A percentile compares a stretch with the other conserved stretches of the same genome.
Conservation (phyloP, 2,329 filamentous ascomycete species). For the Talaromyces sp. region DNA sequence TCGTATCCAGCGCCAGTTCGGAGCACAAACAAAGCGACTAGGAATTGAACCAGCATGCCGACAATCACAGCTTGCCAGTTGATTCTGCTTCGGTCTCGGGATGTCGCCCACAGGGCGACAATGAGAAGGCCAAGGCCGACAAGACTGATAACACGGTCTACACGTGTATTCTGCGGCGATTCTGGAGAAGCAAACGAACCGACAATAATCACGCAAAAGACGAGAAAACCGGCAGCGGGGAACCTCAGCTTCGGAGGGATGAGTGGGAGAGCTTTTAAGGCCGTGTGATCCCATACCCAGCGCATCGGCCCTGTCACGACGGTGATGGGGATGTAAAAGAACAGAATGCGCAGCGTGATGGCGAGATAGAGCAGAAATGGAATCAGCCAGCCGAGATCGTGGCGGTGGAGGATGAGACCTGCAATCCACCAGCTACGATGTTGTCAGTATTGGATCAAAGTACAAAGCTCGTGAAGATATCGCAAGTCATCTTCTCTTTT, state of each 20-base stretch:
- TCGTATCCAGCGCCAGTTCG: constrained; percentile 75
- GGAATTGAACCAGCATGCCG: constrained; percentile 82
- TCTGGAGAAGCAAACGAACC: constrained; percentile 72
- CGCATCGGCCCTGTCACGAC: constrained; percentile 63
- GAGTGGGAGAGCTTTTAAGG: constrained; percentile 51
- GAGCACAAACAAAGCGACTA: constrained; percentile 83
- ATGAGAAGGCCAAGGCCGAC: constrained; percentile 73
- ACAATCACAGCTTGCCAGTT: constrained; percentile 76
- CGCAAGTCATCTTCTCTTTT: not conserved
- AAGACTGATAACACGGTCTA: constrained; percentile 73
- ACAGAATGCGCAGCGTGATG: constrained; percentile 68
- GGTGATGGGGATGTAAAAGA: constrained; percentile 65
- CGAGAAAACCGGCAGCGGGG: constrained; percentile 57
- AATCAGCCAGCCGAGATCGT: constrained; percentile 74
- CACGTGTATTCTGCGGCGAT: constrained; percentile 68
- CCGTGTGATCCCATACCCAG: constrained; percentile 63
- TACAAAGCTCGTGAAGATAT: constrained; percentile 6
- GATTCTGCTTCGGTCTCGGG: constrained; percentile 58
- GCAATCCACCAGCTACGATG: constrained; percentile 68
- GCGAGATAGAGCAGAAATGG: constrained; percentile 77
- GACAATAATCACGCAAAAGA: constrained; percentile 69
- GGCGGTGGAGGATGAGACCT: constrained; percentile 64
- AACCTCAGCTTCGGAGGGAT: constrained; percentile 65
- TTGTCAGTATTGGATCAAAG: constrained; percentile 12
- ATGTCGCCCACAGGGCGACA: constrained; percentile 62